A percentile compares a stretch with the other conserved stretches of the same genome.
Conservation (phyloP, 2,329 filamentous ascomycete species). For the Helicocarpus griseus region DNA sequence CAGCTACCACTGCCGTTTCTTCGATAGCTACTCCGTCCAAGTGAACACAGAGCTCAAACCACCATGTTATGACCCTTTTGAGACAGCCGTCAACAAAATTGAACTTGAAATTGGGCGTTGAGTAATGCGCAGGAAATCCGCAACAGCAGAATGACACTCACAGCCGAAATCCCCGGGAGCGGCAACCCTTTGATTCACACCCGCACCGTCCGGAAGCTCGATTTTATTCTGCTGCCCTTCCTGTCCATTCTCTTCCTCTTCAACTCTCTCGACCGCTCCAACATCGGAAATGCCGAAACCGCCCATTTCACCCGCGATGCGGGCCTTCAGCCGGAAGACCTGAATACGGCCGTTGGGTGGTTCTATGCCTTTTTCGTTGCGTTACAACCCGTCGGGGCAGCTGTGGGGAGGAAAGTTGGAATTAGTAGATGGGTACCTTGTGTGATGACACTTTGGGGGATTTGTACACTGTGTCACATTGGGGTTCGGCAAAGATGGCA, state of each 20-base stretch:
- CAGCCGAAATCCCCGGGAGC: not conserved
- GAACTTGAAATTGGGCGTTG: too few species aligned
- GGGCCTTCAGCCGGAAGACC: slow-evolving; percentile 41
- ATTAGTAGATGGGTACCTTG: slow-evolving; percentile 48
- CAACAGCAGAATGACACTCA: not conserved
- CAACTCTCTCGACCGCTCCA: slow-evolving; percentile 44
- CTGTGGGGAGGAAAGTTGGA: slow-evolving; percentile 29
- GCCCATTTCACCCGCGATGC: slow-evolving; percentile 50
- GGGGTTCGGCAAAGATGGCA: slow-evolving; percentile 39
- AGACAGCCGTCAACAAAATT: too few species aligned
- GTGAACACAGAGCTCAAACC: too few species aligned
- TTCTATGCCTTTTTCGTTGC: slow-evolving; percentile 53
- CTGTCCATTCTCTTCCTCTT: slow-evolving; percentile 43
- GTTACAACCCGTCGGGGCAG: slow-evolving; percentile 46
- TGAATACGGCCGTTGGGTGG: slow-evolving; percentile 47
- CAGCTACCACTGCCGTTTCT: too few species aligned
- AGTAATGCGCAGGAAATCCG: too few species aligned
- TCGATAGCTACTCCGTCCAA: too few species aligned
- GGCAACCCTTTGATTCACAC: slow-evolving; percentile 5
- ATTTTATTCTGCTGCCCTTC: slow-evolving; percentile 42
- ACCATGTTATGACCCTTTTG: not conserved
- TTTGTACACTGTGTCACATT: slow-evolving; percentile 40
- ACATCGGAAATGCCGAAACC: slow-evolving; percentile 47
- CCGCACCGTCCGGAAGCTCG: slow-evolving; percentile 34
- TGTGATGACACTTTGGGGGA: slow-evolving; percentile 47